Evolutionary conservation across 2,329 filamentous ascomycete genomes (phyloP).

Genomic region (Aschersonia sp.): DNA sequence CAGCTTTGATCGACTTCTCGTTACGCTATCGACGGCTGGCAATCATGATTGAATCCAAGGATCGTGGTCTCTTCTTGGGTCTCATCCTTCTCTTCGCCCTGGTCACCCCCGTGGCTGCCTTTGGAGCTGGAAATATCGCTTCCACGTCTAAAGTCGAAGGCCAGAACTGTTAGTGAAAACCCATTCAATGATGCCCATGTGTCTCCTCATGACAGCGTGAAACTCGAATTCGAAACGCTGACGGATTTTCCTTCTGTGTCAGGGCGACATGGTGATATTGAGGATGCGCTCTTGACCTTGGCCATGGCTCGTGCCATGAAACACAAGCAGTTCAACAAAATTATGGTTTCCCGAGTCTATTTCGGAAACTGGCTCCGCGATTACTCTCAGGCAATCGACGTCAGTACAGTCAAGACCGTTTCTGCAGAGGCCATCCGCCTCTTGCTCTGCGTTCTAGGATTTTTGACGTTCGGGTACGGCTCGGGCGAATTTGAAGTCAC

Average conservation of each 20-base stretch:
- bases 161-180: constrained; percentile 50
- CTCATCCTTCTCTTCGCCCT: constrained; percentile 50
- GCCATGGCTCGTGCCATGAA: constrained; percentile 37
- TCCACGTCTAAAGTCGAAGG: constrained; percentile 69
- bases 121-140: constrained; percentile 82
- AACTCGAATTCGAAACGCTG: not conserved
- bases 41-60: constrained; percentile 33
- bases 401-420: constrained; percentile 82
- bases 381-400: constrained; percentile 88
- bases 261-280: constrained; percentile 84
- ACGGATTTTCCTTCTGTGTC: constrained; percentile 1
- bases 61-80: constrained; percentile 36
- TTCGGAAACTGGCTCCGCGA: constrained; percentile 94
- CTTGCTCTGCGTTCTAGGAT: constrained; percentile 75
- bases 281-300: constrained; percentile 72
- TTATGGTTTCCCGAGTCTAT: constrained; percentile 80
- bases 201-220: not conserved
- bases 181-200: not conserved
- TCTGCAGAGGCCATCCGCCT: constrained; percentile 85
- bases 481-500: constrained; percentile 74
- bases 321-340: constrained; percentile 74
- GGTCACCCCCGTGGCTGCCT: constrained; percentile 56
- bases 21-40: not conserved
- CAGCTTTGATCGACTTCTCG: not conserved
- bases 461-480: constrained; percentile 77